phyloP scores from a whole-genome alignment of 306 rosid genomes.

The Pueraria montana region DNA sequence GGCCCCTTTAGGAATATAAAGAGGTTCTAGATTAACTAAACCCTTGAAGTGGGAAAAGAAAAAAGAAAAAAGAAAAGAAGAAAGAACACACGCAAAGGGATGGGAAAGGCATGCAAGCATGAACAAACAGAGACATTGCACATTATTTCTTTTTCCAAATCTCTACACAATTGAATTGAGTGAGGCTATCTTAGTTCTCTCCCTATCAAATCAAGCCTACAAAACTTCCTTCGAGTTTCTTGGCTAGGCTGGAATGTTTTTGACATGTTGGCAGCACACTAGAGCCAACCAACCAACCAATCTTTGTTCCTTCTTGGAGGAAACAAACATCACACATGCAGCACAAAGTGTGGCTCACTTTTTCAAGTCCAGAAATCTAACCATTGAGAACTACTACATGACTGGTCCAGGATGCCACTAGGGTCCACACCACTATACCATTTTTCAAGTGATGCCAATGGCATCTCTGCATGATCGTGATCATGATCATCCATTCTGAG shows the following conservation, averaged over 20 bases:
- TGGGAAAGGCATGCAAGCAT: slow-evolving; percentile 45
- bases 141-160: slow-evolving; percentile 49
- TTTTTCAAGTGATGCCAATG: slow-evolving; percentile 62
- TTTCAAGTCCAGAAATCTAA: slow-evolving; percentile 70
- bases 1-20: slow-evolving; percentile 19
- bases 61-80: not conserved
- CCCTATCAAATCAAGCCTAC: slow-evolving; percentile 53
- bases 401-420: slow-evolving; percentile 60
- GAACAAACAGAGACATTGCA: slow-evolving; percentile 44
- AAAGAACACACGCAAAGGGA: slow-evolving; percentile 15
- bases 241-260: slow-evolving; percentile 38
- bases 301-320: slow-evolving; percentile 45
- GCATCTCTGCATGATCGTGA: slow-evolving; percentile 46
- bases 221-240: slow-evolving; percentile 43
- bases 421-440: slow-evolving; percentile 67
- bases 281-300: slow-evolving; percentile 32
- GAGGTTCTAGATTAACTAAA: slow-evolving; percentile 12
- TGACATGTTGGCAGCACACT: slow-evolving; percentile 11
- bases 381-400: slow-evolving; percentile 70
- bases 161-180: slow-evolving; percentile 36
- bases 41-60: slow-evolving; percentile 15
- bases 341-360: slow-evolving; percentile 19
- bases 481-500: slow-evolving; percentile 49
- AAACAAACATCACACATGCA: slow-evolving; percentile 43
- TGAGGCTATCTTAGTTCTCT: slow-evolving; percentile 50